Conservation (phyloP, 2,329 filamentous ascomycete genomes). For the Parastagonospora avenae region DNA sequence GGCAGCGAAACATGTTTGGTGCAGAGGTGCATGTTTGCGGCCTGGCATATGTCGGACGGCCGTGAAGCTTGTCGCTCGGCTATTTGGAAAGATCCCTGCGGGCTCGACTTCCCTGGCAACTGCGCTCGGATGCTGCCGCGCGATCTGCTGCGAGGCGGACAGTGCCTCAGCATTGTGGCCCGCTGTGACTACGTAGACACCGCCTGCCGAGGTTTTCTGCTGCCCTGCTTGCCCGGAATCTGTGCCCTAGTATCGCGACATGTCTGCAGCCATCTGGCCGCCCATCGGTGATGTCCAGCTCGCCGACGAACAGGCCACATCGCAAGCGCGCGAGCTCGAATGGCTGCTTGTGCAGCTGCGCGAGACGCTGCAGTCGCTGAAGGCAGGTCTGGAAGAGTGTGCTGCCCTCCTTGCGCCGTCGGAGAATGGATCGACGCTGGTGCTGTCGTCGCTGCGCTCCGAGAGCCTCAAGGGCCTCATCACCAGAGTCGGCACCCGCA, state of each 20-base stretch:
- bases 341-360: slow-evolving; percentile 68
- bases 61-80: background rate
- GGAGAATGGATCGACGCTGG: slow-evolving; percentile 85
- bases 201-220: background rate
- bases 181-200: background rate
- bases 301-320: slow-evolving; percentile 57
- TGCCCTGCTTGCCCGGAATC: background rate
- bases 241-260: slow-evolving; percentile 31
- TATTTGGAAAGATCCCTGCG: background rate
- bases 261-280: slow-evolving; percentile 68
- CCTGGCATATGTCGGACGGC: background rate
- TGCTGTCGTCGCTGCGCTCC: slow-evolving; percentile 82
- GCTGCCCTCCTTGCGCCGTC: slow-evolving; percentile 82
- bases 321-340: slow-evolving; percentile 63
- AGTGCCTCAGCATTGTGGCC: slow-evolving; percentile 7
- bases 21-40: slow-evolving; percentile 3
- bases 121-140: slow-evolving; percentile 18
- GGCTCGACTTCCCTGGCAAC: background rate
- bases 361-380: slow-evolving; percentile 65
- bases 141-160: slow-evolving; percentile 10
- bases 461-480: slow-evolving; percentile 92
- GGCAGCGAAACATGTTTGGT: slow-evolving; percentile 1
- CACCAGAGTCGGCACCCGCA: slow-evolving; percentile 85
- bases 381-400: slow-evolving; percentile 83
- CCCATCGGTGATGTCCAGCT: slow-evolving; percentile 59